Percentiles rank a stretch among this genome's conserved stretches.
These are phyloP conservation scores for Pulveroboletus sp. DNA, from an alignment of 768 basidiomycete species.

Conservation along the genomic window DNA sequence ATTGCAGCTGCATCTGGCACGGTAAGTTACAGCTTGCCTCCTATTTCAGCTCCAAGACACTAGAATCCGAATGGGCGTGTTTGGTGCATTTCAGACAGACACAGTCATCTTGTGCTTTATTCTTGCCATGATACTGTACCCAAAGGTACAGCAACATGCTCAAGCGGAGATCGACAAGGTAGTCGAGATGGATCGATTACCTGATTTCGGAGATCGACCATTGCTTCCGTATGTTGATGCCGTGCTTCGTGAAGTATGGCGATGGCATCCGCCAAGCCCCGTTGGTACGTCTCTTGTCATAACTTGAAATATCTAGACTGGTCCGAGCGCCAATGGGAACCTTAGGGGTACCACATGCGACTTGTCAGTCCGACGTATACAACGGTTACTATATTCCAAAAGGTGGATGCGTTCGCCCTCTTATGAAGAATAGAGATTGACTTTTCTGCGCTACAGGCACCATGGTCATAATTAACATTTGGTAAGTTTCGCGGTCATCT, in stretches of 20 bases:
- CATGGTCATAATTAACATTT: not conserved
- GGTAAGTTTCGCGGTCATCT: not conserved
- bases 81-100: constrained; percentile 10
- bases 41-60: not conserved
- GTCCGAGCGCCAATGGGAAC: not conserved
- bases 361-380: constrained; percentile 16
- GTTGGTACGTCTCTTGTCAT: constrained; percentile 2
- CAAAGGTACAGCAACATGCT: constrained; percentile 23
- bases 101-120: constrained; percentile 19
- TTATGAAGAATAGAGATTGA: not conserved
- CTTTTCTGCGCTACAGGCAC: not conserved
- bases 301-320: not conserved
- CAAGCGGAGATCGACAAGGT: constrained; percentile 27
- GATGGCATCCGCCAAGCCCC: constrained; percentile 19
- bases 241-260: constrained; percentile 21
- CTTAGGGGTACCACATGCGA: constrained; percentile 9
- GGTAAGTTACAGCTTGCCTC: not conserved
- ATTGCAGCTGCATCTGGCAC: constrained; percentile 2
- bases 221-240: constrained; percentile 27
- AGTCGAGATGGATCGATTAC: constrained; percentile 20
- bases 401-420: constrained; percentile 1
- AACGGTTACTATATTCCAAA: constrained; percentile 20
- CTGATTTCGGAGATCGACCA: constrained; percentile 22
- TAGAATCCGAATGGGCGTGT: not conserved
- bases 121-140: constrained; percentile 25